Evolutionary conservation across 1,284 basidiomycete species (phyloP).

Genomic region (Rhodotorula sp.): DNA sequence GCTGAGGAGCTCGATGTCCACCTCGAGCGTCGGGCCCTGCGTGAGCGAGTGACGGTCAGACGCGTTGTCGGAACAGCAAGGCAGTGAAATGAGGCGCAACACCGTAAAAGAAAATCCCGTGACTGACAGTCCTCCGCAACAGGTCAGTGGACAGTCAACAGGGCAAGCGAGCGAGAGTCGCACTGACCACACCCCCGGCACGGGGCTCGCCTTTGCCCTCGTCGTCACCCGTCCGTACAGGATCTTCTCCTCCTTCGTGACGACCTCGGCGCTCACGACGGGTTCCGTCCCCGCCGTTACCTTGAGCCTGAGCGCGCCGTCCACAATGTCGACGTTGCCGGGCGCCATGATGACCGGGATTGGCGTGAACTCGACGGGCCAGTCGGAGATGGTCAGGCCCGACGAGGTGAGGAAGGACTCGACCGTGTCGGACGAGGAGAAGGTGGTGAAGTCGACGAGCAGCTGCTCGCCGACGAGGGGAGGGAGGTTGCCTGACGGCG

Average conservation of each 20-base stretch:
- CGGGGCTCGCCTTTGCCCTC: conserved; percentile 14
- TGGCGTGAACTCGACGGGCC: conserved; percentile 2
- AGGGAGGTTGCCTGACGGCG: not conserved
- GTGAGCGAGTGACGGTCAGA: not conserved
- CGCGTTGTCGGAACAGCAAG: no score
- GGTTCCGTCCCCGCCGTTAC: conserved; percentile 4
- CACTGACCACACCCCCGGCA: conserved; percentile 8
- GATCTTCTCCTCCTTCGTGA: not conserved
- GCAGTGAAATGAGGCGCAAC: no score
- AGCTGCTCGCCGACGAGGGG: conserved; percentile 2
- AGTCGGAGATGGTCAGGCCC: not conserved
- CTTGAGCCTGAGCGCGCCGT: conserved; percentile 8
- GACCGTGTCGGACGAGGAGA: not conserved
- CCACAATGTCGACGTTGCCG: conserved; percentile 17
- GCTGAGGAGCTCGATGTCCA: conserved; percentile 23
- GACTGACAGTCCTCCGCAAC: not conserved
- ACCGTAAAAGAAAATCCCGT: conserved; percentile 8
- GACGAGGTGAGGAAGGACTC: not conserved
- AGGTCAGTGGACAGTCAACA: no score
- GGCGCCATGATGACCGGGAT: not conserved
- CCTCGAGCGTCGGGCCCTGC: conserved; percentile 4
- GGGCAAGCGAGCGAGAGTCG: not conserved
- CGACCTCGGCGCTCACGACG: conserved; percentile 11
- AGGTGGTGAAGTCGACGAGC: conserved; percentile 4
- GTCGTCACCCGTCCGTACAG: conserved; percentile 17